These are phyloP conservation scores for Trapa bicornis DNA, from an alignment of 345 rosid genomes.

Conservation along the genomic window DNA sequence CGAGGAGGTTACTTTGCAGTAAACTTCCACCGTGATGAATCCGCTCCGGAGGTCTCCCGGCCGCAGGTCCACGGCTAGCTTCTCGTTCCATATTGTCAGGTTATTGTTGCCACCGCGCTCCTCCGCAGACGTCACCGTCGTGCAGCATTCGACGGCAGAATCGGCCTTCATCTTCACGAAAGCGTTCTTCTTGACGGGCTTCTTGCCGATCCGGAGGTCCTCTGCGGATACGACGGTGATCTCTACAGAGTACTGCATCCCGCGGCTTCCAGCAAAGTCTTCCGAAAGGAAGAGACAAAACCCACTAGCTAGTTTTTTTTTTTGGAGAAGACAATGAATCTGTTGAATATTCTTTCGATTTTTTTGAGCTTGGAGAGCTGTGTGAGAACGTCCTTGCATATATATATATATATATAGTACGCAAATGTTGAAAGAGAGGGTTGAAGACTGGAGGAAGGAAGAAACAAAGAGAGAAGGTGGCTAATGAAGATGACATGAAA, in stretches of 20 bases:
- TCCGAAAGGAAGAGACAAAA: too few relatives aligned
- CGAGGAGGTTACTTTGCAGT: slow-evolving; percentile 13
- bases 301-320: too few relatives aligned
- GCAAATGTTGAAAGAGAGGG: too few relatives aligned
- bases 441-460: too few relatives aligned
- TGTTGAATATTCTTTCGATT: too few relatives aligned
- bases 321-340: too few relatives aligned
- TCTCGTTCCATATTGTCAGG: slow-evolving; percentile 14
- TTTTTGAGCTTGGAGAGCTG: too few relatives aligned
- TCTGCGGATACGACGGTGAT: slow-evolving; percentile 14
- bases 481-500: too few relatives aligned
- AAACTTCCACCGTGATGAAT: slow-evolving; percentile 32
- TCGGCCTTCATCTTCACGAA: slow-evolving; percentile 9
- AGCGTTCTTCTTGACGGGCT: slow-evolving; percentile 8
- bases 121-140: background rate
- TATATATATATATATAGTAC: too few relatives aligned
- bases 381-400: too few relatives aligned
- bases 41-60: slow-evolving; percentile 19
- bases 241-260: background rate
- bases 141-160: background rate
- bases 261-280: too few relatives aligned
- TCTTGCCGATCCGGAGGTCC: slow-evolving; percentile 10
- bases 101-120: slow-evolving; percentile 7
- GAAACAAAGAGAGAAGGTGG: too few relatives aligned
- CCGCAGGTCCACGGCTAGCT: slow-evolving; percentile 9